These are phyloP conservation scores for Fusarium longipes DNA, from an alignment of 2,329 filamentous ascomycete genomes.

Conservation along the genomic window DNA sequence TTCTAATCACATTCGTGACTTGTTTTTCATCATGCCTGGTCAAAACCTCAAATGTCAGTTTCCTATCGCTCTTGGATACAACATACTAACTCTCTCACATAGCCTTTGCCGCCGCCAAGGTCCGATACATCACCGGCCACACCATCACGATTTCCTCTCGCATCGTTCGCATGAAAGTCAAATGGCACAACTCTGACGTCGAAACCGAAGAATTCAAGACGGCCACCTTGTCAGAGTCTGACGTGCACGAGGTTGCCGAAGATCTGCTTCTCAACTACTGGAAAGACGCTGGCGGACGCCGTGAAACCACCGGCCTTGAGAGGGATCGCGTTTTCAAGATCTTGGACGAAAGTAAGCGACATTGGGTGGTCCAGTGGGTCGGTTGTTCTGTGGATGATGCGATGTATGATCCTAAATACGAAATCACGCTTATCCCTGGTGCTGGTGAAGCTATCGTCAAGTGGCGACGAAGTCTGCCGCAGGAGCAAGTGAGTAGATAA, in stretches of 20 bases:
- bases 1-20: too few relatives aligned
- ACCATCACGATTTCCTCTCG: too few relatives aligned
- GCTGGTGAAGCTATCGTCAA: not conserved
- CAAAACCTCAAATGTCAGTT: too few relatives aligned
- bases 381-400: accelerated
- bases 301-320: not conserved
- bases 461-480: not conserved
- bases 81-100: too few relatives aligned
- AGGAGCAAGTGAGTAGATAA: too few relatives aligned
- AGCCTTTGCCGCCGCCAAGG: too few relatives aligned
- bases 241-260: not conserved
- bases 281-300: not conserved
- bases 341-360: accelerated
- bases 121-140: too few relatives aligned
- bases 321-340: not conserved
- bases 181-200: too few relatives aligned
- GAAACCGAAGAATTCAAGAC: too few relatives aligned
- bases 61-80: too few relatives aligned
- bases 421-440: accelerated
- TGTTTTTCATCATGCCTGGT: too few relatives aligned
- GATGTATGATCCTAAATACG: accelerated
- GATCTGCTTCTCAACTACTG: not conserved
- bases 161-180: too few relatives aligned
- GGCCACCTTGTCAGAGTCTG: not conserved
- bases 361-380: not conserved